A percentile compares a stretch with the other conserved stretches of the same genome.
These are phyloP conservation scores for Tolypocladium endophyticum DNA, from an alignment of 2,329 filamentous ascomycete species.

Conservation along the genomic window DNA sequence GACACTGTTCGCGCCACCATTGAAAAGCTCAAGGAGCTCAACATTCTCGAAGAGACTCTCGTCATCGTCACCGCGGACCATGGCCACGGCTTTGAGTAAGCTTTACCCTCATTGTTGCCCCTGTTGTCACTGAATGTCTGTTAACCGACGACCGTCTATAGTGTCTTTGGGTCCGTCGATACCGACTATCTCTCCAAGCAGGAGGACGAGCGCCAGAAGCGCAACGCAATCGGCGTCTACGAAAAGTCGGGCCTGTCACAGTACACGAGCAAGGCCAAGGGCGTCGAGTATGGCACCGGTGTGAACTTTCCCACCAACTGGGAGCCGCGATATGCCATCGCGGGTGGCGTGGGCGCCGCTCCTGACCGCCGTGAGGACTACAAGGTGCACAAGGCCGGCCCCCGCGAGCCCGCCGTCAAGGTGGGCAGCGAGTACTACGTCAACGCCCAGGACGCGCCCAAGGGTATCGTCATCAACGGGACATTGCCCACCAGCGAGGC, in stretches of 20 bases:
- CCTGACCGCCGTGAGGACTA: slow-evolving; percentile 73
- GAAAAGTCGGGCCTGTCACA: slow-evolving; percentile 62
- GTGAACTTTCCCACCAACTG: slow-evolving; percentile 73
- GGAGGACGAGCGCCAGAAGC: slow-evolving; percentile 58
- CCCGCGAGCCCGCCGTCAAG: slow-evolving; percentile 50
- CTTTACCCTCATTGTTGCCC: neutral
- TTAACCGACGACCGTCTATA: slow-evolving; percentile 6
- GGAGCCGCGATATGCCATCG: slow-evolving; percentile 75
- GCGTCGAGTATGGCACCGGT: slow-evolving; percentile 60
- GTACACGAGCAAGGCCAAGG: slow-evolving; percentile 51
- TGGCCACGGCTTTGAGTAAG: slow-evolving; percentile 71
- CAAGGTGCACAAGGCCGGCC: slow-evolving; percentile 55
- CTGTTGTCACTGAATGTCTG: slow-evolving; percentile 1
- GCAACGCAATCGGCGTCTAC: slow-evolving; percentile 65
- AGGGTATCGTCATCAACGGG: slow-evolving; percentile 66
- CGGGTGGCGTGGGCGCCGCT: slow-evolving; percentile 57
- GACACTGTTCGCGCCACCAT: slow-evolving; percentile 72
- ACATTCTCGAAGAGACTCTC: slow-evolving; percentile 63
- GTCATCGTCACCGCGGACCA: slow-evolving; percentile 79
- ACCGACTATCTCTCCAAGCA: slow-evolving; percentile 64
- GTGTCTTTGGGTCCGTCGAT: slow-evolving; percentile 70
- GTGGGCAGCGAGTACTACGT: slow-evolving; percentile 49
- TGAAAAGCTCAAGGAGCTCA: slow-evolving; percentile 54
- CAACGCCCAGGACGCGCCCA: slow-evolving; percentile 54
- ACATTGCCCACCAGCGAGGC: slow-evolving; percentile 53